Evolutionary conservation across 345 rosid species (phyloP), one percentile per base, ranked within the genome.

Genomic region (Conringia planisiliqua): DNA sequence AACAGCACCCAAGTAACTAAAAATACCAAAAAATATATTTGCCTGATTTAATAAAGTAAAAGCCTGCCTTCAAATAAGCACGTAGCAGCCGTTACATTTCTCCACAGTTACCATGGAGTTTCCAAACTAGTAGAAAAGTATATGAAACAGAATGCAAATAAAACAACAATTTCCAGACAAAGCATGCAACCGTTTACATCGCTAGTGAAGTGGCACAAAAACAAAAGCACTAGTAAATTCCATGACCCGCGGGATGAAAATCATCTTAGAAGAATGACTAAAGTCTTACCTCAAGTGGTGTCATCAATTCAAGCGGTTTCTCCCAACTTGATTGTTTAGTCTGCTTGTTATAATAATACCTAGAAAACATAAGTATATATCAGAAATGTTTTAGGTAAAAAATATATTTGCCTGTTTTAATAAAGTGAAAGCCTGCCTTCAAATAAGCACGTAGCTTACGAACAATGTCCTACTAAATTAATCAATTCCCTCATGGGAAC

Each of bases 301-400:
- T 87, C 98, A 94, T 94, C 83, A 94, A 81, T 72, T 94, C 98
- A 71, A 80, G 67, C 30, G 98, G 98, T 83, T 94, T 94, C 78
- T 94, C 98, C 98, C 98, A 94, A 80, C 93, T 88, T 76, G 98
- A 94, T 79, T 91, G 96, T 70, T 86, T 87, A 44, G 97, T 88
- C 90, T 70, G 90, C 87, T 86, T 94, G 83, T 94, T 94, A 81
- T 88, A 91, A 81, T 94, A 94, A 83, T 94, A 94, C 81, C 98
- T 94, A 84, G 26, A 72, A 68, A 76, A 67, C 11, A 32, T 24
- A 58, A 48, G 44, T 35, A 69, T 62, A 22, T 43, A 8, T 68
- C 54, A 71, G 64, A 63, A 40, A 12, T 27, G 24, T 0, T 32
- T 26, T 43, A 62, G 57, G 58, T 36, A n/a, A n/a, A n/a, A n/a